Evolutionary conservation across 83 land plant species (phyloP).

Genomic region (Diphasiastrum complanatum): DNA sequence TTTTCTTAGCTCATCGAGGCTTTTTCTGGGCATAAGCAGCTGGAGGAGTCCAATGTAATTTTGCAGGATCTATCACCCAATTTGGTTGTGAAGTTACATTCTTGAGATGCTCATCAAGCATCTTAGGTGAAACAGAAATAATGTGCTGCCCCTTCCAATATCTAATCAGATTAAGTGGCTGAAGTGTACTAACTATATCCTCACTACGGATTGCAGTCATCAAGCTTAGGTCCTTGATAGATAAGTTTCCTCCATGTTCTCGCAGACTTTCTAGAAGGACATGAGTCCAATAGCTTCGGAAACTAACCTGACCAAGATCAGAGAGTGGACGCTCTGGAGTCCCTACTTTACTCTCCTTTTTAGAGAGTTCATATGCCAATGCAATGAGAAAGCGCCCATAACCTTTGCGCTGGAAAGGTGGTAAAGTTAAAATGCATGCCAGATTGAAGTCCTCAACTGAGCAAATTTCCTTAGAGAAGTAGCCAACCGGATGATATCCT

Average conservation of each 20-base stretch:
- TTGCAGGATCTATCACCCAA: constrained; percentile 78
- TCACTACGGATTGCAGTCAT: constrained; percentile 93
- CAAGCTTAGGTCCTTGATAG: constrained; percentile 89
- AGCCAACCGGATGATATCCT: constrained; percentile 97
- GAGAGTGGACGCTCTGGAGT: constrained; percentile 99
- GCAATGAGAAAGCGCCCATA: constrained; percentile 95
- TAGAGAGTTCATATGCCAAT: constrained; percentile 98
- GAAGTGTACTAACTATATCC: constrained; percentile 74
- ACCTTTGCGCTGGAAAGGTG: constrained; percentile 96
- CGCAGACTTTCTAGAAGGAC: constrained; percentile 84
- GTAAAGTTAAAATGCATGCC: constrained; percentile 93
- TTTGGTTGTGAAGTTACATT: constrained; percentile 92
- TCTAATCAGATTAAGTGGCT: constrained; percentile 68
- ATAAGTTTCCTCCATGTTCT: constrained; percentile 81
- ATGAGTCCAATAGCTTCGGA: constrained; percentile 94
- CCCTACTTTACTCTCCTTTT: constrained; percentile 95
- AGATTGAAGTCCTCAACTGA: constrained; percentile 95
- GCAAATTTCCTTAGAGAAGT: constrained; percentile 88
- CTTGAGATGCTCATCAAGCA: constrained; percentile 87
- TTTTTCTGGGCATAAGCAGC: too few species aligned
- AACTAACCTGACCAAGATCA: constrained; percentile 86
- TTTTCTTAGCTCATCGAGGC: too few species aligned
- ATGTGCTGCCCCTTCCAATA: constrained; percentile 96
- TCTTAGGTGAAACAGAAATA: constrained; percentile 91
- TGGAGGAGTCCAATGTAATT: constrained; percentile 94